Base-by-base conservation (phyloP, 1,284 basidiomycete genomes). In the Exsudoporus floridanus region DNA sequence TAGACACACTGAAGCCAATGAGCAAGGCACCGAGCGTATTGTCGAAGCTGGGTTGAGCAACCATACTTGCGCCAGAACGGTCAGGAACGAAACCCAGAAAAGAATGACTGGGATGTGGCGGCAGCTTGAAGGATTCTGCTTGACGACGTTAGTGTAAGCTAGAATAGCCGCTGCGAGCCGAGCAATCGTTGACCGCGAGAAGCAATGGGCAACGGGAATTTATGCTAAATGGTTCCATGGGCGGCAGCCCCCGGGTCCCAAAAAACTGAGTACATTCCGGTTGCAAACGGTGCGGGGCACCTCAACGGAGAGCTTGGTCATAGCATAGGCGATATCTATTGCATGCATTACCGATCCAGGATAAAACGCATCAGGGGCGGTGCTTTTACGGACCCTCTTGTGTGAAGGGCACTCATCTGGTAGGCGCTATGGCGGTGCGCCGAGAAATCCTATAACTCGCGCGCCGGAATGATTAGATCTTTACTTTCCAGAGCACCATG, bases 21-120 rank as follows among this genome's bases (percentile, higher is more conserved):
- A 80, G 74, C 45, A 76, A 70, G 18, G 84, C 83, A 43, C 84
- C 84, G 9, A 86, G 73, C 1, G 83, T 86, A 59, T 76, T 74
- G 65, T 80, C 73, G 46, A 81, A 23, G n/a, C n/a, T n/a, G n/a
- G n/a, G n/a, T 23, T 23, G 23, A 23, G 23, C 23, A 23, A 23
- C 7, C 69, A 70, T 67, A 44, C 43, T 45, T 37, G 36, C 35
- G 19, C 49, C 27, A 46, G 34, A 37, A 46, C 13, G 35, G 44
- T 31, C 43, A 43, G 47, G 46, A 33, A 28, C 4, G 23, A 42
- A 33, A 31, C 4, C 47, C 13, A 35, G 41, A 25, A 44, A 56
- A 47, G 39, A 46, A 46, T 14, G 38, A 28, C 10, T 14, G 23
- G 27, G 14, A 47, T 38, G 33, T 25, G 28, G 28, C 25, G 43